Evolutionary conservation across 2,329 filamentous ascomycete species (phyloP).

Genomic region (Grosmannia clavigera): DNA sequence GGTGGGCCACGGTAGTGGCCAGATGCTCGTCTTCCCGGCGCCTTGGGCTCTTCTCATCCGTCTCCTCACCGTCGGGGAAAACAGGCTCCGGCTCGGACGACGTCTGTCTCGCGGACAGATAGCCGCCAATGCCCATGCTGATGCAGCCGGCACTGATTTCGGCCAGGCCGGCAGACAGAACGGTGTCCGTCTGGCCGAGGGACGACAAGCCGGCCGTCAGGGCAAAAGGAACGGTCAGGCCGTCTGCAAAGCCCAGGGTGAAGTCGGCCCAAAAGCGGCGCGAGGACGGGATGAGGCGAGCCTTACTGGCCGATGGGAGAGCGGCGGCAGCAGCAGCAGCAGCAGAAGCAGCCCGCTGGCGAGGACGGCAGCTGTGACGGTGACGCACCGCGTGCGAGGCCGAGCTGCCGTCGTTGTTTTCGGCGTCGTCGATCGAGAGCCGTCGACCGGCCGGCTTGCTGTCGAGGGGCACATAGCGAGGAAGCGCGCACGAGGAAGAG

Average conservation of each 20-base stretch:
- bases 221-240: conserved; percentile 63
- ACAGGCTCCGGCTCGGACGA: not conserved
- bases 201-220: conserved; percentile 56
- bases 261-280: conserved; percentile 45
- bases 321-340: not conserved
- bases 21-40: not conserved
- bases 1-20: not conserved
- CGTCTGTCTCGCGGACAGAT: conserved; percentile 40
- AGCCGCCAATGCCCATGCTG: conserved; percentile 62
- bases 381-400: no score
- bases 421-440: conserved; percentile 1
- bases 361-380: not conserved
- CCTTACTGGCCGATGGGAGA: not conserved
- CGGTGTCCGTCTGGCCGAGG: conserved; percentile 46
- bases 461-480: not conserved
- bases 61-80: conserved; percentile 12
- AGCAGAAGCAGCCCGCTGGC: not conserved
- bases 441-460: not conserved
- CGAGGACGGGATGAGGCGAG: conserved; percentile 13
- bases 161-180: conserved; percentile 56
- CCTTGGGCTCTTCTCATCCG: not conserved
- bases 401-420: conserved; percentile 4
- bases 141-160: conserved; percentile 61
- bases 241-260: conserved; percentile 63
- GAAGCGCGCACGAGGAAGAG: not conserved